Conservation (phyloP, 2,329 filamentous ascomycete genomes). For the Dryadomyces quercivorus region DNA sequence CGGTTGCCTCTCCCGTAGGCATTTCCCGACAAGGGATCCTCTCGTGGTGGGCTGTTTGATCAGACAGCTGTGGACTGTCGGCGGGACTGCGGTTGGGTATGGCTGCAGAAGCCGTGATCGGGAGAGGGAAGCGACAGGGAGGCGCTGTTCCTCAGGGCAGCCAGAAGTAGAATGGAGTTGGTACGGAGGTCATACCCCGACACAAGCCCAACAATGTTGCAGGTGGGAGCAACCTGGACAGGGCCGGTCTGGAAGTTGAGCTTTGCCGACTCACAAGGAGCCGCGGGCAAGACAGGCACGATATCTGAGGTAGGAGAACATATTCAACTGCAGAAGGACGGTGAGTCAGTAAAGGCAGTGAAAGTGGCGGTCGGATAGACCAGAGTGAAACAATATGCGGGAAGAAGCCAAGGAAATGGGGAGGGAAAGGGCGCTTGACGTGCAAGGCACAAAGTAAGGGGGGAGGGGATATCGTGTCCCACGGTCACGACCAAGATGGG, state of each 20-base stretch:
- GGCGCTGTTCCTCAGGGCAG: neutral
- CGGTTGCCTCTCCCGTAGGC: neutral
- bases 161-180: neutral
- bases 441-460: neutral
- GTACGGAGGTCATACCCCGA: neutral
- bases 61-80: neutral
- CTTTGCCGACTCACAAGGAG: neutral
- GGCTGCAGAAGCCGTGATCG: neutral
- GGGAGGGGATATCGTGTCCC: neutral
- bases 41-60: neutral
- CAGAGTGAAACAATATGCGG: neutral
- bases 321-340: neutral
- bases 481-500: slow-evolving; percentile 4
- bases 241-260: neutral
- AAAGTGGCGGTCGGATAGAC: neutral
- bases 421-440: neutral
- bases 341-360: neutral
- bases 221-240: too few relatives aligned
- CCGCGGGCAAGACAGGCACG: neutral
- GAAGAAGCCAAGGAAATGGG: neutral
- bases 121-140: neutral
- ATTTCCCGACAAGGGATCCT: neutral
- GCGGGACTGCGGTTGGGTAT: neutral
- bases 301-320: neutral
- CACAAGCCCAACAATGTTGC: neutral